Evolutionary conservation across 2,329 filamentous ascomycete genomes (phyloP).

Genomic region (Coniella vitis): DNA sequence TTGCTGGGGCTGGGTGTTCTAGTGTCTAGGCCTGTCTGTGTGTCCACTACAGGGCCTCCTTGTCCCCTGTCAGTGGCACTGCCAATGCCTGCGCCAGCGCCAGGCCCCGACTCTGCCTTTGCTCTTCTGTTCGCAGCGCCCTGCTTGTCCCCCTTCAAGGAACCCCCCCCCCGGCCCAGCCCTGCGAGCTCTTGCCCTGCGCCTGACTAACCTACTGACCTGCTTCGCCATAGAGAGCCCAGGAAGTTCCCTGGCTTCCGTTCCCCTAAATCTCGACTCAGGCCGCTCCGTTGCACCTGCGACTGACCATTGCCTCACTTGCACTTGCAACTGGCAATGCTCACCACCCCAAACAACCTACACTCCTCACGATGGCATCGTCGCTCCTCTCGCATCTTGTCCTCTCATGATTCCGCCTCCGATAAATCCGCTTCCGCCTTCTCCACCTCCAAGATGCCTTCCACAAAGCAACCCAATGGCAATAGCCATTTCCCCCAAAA

Average conservation of each 20-base stretch:
- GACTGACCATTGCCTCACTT: neutral
- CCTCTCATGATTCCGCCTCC: conserved; percentile 17
- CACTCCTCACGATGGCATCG: conserved; percentile 16
- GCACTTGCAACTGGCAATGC: neutral
- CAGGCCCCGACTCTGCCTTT: too few relatives aligned
- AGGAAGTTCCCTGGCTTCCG: neutral
- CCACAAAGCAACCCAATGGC: conserved; percentile 48
- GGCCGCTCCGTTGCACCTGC: neutral
- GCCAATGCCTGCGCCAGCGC: too few relatives aligned
- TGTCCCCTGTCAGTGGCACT: too few relatives aligned
- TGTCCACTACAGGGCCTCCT: too few relatives aligned
- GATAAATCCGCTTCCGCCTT: conserved; percentile 6
- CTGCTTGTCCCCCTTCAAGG: too few relatives aligned
- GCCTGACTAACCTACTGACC: too few relatives aligned
- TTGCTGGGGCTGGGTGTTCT: too few relatives aligned
- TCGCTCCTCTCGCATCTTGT: conserved; percentile 18
- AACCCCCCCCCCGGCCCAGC: too few relatives aligned
- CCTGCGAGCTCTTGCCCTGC: too few relatives aligned
- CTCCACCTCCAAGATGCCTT: conserved; percentile 36
- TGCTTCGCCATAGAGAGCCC: too few relatives aligned
- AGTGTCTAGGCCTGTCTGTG: too few relatives aligned
- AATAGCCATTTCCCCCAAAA: conserved; percentile 59
- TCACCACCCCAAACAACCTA: conserved; percentile 14
- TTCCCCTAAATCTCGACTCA: neutral
- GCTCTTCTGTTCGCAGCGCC: too few relatives aligned